Evolutionary conservation across 345 rosid species (phyloP), one percentile per base, ranked within the genome.

Genomic region (Pugionium cornutum): DNA sequence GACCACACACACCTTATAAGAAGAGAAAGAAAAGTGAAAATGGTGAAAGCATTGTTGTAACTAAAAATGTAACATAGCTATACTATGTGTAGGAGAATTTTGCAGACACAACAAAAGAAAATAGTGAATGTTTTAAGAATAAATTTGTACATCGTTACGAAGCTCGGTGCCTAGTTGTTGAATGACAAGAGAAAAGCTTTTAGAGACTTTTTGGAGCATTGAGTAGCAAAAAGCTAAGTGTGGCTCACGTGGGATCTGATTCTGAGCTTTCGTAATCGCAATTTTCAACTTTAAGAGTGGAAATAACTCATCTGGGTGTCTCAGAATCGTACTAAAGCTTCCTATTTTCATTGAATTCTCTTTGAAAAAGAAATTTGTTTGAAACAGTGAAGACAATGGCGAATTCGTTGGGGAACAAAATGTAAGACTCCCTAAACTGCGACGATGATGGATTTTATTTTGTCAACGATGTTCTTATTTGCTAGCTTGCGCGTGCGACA

Each of bases 191-290:
- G 67, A 83, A 66, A 92, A 92, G 80, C 89, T 87, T 9, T 88
- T 84, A 73, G 97, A 89, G 36, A 92, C 92, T 65, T 86, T 89
- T 42, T 76, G 89, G 46, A 92, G 97, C 84, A 86, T 78, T 1
- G 91, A 53, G 68, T 85, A 92, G 64, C 92, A 92, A 72, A 87
- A 83, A 26, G 66, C 91, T 85, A 89, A 87, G 75, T 86, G 82
- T 59, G 89, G 89, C 56, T 86, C 79, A n/a, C 62, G 68, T 3
- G 95, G 98, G 81, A 87, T 89, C 82, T 87, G 92, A 64, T 86
- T 89, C 83, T 76, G 82, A 7, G 97, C 97, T 39, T 79, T 66
- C 35, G 57, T 77, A 1, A 74, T 75, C 8, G 89, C 97, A 81
- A 80, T 75, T 75, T 77, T 84, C 65, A 89, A 78, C 82, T 84